phyloP scores from a whole-genome alignment of 2,329 filamentous ascomycete species.

The Colletotrichum sp. region DNA sequence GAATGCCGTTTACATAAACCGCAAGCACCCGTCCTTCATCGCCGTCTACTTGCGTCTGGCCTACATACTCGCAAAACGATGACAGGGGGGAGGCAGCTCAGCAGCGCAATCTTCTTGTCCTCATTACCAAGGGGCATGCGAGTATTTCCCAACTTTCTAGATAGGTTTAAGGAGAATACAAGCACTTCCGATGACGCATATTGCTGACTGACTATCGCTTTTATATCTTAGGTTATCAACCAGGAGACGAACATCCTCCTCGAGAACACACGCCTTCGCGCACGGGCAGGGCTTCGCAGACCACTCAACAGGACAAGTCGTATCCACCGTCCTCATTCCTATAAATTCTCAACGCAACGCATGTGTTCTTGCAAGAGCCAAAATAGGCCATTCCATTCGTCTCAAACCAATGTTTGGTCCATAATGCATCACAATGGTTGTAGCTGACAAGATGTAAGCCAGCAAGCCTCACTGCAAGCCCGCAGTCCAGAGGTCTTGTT shows the following conservation, averaged over 20 bases:
- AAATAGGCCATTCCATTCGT: neutral
- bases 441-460: rapidly evolving
- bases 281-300: neutral
- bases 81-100: neutral
- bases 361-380: neutral
- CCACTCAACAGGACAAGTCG: neutral
- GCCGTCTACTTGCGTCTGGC: too few species aligned
- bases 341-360: rapidly evolving
- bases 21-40: too few species aligned
- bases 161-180: too few species aligned
- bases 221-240: neutral
- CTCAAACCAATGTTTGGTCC: rapidly evolving
- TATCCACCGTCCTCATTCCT: rapidly evolving
- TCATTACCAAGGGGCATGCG: neutral
- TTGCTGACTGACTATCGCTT: neutral
- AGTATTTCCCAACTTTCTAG: neutral
- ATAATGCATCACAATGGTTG: neutral
- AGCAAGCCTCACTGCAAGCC: neutral
- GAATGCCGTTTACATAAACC: too few species aligned
- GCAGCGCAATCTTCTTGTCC: neutral
- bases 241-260: neutral
- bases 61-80: neutral
- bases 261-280: neutral
- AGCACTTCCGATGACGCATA: too few species aligned
- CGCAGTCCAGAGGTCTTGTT: neutral